Percentiles rank a stretch among this genome's conserved stretches.
These are phyloP conservation scores for Rhynchospora tenuis DNA, from an alignment of 176 grass and related monocot species.

Conservation along the genomic window DNA sequence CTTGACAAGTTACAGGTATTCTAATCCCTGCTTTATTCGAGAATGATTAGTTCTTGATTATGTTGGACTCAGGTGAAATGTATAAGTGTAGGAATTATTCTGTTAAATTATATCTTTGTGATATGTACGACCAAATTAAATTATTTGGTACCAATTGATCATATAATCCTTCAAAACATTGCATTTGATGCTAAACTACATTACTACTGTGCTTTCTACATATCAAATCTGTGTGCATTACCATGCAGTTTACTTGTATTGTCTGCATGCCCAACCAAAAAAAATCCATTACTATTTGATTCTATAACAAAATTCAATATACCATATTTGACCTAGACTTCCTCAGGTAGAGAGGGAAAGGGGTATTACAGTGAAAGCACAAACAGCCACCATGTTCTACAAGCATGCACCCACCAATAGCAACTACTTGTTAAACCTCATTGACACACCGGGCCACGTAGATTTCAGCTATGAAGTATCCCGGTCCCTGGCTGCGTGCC, in stretches of 20 bases:
- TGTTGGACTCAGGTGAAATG: too few species aligned
- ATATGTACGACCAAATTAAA: background rate
- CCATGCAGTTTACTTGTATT: background rate
- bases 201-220: background rate
- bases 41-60: too few species aligned
- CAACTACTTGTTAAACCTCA: slow-evolving; percentile 77
- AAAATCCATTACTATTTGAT: background rate
- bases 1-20: too few species aligned
- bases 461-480: slow-evolving; percentile 99
- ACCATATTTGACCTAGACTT: background rate
- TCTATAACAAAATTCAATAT: background rate
- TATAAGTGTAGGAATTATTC: too few species aligned
- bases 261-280: background rate
- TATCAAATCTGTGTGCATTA: background rate
- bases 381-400: slow-evolving; percentile 97
- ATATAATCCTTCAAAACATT: background rate
- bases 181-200: background rate
- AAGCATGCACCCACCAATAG: slow-evolving; percentile 16
- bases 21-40: too few species aligned
- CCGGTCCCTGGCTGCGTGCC: slow-evolving; percentile 88
- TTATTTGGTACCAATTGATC: background rate
- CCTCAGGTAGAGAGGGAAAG: slow-evolving; percentile 89
- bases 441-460: slow-evolving; percentile 94
- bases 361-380: slow-evolving; percentile 95
- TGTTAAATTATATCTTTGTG: too few species aligned